Evolutionary conservation across 495 filamentous ascomycete species (phyloP), one percentile per base, ranked within the genome.

Genomic region (Neurospora cerealis): DNA sequence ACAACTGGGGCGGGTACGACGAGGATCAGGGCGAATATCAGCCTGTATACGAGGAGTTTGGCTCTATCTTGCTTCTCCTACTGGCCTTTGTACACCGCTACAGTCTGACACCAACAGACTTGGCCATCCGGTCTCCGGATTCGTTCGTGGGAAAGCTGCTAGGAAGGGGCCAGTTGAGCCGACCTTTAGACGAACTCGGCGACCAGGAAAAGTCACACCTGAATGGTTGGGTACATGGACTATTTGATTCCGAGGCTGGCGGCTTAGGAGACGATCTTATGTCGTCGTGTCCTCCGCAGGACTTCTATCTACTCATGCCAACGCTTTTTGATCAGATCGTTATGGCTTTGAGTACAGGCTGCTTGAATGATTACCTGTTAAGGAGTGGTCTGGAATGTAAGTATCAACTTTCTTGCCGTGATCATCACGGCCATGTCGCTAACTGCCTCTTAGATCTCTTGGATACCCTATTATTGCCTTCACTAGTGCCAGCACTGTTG

Each of bases 11-110:
- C 3, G 78, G 88, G 21, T 96, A 95, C 81, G 95, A 98, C 74
- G 95, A 97, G 75, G 95, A 98, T 71, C 93, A 97, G 85, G 90
- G 91, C 42, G 96, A 99, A 79, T 96, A 96, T 77, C 95, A 98
- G 79, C 96, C 95, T 0, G 92, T 97, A 2, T 98, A 98, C 77
- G 95, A 98, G 75, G 96, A 99, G 74, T 99, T 98, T 74, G 93
- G 94, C 0, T 92, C 93, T 54, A 91, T 98, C 19, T 84, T 98
- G 8, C 87, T 98, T 4, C 84, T 99, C 2, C 87, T 97, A 0
- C 82, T 97, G 24, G 91, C 92, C 0, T 92, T 97, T 76, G 89
- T 92, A 72, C 89, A 96, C 77, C 94, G 96, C 19, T 98, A 97
- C 77, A 87, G 90, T 46, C 83, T 99, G 28, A 88, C 86, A 0